These are phyloP conservation scores for Aspergillus udagawae DNA, from an alignment of 2,329 filamentous ascomycete genomes.

Conservation along the genomic window DNA sequence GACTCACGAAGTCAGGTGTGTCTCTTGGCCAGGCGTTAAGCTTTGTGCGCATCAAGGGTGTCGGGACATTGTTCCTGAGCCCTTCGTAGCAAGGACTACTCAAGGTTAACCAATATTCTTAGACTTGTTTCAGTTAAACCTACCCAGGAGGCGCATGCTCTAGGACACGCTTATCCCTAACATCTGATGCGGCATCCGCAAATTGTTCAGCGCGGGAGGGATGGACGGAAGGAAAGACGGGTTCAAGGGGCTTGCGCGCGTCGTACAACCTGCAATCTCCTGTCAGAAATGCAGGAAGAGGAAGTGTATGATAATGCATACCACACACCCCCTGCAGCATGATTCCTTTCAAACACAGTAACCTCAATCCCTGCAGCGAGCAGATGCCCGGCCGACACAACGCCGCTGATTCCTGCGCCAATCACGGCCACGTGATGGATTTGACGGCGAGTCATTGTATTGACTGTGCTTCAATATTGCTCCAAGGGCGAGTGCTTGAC, in stretches of 20 bases:
- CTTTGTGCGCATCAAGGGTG: slow-evolving; percentile 47
- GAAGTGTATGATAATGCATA: slow-evolving; percentile 24
- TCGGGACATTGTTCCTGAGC: slow-evolving; percentile 53
- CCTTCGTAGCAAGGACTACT: slow-evolving; percentile 50
- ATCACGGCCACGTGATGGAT: slow-evolving; percentile 42
- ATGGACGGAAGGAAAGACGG: slow-evolving; percentile 34
- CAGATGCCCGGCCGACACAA: slow-evolving; percentile 47
- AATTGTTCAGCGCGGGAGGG: slow-evolving; percentile 13
- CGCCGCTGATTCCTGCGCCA: slow-evolving; percentile 51
- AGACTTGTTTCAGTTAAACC: no score
- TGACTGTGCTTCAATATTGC: not conserved
- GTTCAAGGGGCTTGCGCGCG: slow-evolving; percentile 46
- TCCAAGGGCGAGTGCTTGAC: not conserved
- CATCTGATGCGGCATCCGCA: not conserved
- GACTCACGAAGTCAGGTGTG: slow-evolving; percentile 57
- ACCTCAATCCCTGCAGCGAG: slow-evolving; percentile 45
- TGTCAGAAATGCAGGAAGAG: not conserved
- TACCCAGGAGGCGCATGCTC: slow-evolving; percentile 51
- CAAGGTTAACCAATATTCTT: slow-evolving; percentile 3
- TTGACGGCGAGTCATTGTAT: slow-evolving; percentile 17
- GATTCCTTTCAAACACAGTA: slow-evolving; percentile 52
- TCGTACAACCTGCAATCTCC: slow-evolving; percentile 45
- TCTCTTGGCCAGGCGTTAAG: slow-evolving; percentile 55
- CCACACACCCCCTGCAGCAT: slow-evolving; percentile 55
- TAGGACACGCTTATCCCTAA: slow-evolving; percentile 11